Conservation (phyloP, 2,329 filamentous ascomycete genomes). For the Trichoderma gracile region DNA sequence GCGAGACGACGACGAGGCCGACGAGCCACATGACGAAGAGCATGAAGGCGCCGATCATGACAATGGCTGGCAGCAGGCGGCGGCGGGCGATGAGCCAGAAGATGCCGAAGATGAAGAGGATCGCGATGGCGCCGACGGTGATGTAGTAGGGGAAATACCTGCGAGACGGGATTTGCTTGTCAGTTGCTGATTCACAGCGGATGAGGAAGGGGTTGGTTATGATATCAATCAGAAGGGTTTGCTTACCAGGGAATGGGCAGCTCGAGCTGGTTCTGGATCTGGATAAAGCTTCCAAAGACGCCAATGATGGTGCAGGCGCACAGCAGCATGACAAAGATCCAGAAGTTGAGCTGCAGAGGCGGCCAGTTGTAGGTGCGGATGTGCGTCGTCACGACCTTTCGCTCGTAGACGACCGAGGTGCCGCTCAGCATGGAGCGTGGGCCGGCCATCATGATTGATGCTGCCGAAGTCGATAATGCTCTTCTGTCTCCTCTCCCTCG, state of each 20-base stretch:
- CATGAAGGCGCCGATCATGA: slow-evolving; percentile 65
- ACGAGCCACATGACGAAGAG: slow-evolving; percentile 69
- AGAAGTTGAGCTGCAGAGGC: slow-evolving; percentile 65
- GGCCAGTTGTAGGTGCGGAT: slow-evolving; percentile 68
- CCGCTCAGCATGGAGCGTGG: slow-evolving; percentile 34
- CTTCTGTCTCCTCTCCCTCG: not conserved
- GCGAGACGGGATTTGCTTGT: not conserved
- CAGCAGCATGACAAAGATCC: slow-evolving; percentile 66
- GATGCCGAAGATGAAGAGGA: slow-evolving; percentile 66
- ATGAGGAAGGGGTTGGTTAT: not conserved
- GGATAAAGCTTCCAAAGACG: slow-evolving; percentile 61
- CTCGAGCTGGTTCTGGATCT: slow-evolving; percentile 56
- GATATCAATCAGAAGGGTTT: no score
- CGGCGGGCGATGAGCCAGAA: slow-evolving; percentile 63
- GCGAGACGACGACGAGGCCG: slow-evolving; percentile 60
- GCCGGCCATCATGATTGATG: slow-evolving; percentile 14
- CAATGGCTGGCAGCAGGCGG: slow-evolving; percentile 61
- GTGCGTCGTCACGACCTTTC: slow-evolving; percentile 43
- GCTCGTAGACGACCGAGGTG: slow-evolving; percentile 47
- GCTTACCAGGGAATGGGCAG: slow-evolving; percentile 60
- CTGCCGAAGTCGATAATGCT: not conserved
- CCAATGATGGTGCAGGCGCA: slow-evolving; percentile 61
- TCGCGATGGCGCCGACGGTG: slow-evolving; percentile 57
- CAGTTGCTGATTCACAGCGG: not conserved
- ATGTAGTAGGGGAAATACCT: slow-evolving; percentile 71